phyloP scores from a whole-genome alignment of 176 grass and related monocot genomes.

The Aegilops longissima region DNA sequence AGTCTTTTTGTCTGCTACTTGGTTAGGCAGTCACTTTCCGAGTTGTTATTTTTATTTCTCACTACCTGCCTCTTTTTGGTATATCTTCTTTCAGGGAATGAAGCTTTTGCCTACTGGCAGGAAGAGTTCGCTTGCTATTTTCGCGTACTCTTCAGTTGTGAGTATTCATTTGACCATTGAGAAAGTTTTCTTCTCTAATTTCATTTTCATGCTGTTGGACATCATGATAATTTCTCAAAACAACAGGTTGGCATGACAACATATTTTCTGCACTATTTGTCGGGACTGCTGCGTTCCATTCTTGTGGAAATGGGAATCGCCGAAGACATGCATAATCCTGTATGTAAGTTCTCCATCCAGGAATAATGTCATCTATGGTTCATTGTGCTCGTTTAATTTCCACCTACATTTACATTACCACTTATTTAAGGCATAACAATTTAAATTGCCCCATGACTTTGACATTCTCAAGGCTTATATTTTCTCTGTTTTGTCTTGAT shows the following conservation, averaged over 20 bases:
- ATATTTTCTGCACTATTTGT: constrained; percentile 76
- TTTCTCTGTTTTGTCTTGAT: neutral
- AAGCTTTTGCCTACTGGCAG: constrained; percentile 79
- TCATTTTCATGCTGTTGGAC: neutral
- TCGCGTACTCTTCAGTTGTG: constrained; percentile 81
- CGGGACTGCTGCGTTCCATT: constrained; percentile 53
- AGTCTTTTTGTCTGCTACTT: constrained; percentile 8
- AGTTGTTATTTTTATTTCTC: neutral
- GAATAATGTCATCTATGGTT: constrained; percentile 22
- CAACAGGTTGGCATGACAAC: constrained; percentile 67
- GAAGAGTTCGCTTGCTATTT: constrained; percentile 87
- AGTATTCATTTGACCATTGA: constrained; percentile 45
- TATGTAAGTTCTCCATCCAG: constrained; percentile 81
- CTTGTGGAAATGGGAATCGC: constrained; percentile 90
- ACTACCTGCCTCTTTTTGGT: constrained; percentile 16
- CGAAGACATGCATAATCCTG: constrained; percentile 99
- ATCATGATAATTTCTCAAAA: constrained; percentile 32
- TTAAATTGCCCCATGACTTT: constrained; percentile 10
- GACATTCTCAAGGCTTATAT: neutral
- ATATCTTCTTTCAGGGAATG: constrained; percentile 69
- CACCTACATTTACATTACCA: constrained; percentile 15
- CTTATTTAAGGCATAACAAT: neutral
- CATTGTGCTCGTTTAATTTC: constrained; percentile 8
- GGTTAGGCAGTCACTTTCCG: neutral
- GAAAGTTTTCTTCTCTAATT: constrained; percentile 8